Conservation (phyloP, 495 filamentous ascomycete genomes). For the Neurospora sp. region DNA sequence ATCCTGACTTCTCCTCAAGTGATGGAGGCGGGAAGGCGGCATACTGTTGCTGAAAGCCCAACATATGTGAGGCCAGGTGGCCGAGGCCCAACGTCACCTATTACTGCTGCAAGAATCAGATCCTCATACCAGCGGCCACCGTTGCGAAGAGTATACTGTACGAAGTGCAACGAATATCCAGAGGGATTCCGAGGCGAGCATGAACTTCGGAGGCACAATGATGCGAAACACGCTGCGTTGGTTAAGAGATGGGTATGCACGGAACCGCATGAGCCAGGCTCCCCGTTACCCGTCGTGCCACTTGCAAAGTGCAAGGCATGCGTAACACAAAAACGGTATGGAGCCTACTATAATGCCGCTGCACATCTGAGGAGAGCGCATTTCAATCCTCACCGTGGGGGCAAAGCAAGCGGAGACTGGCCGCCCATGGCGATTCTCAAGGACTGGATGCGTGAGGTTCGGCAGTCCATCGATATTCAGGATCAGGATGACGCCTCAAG, state of each 20-base stretch:
- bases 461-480: conserved; percentile 36
- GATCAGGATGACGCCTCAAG: conserved; percentile 37
- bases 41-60: conserved; percentile 38
- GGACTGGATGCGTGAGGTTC: conserved; percentile 74
- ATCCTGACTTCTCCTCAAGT: conserved; percentile 21
- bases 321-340: conserved; percentile 67
- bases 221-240: conserved; percentile 62
- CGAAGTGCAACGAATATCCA: conserved; percentile 66
- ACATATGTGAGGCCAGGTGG: conserved; percentile 28
- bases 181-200: conserved; percentile 92
- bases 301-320: conserved; percentile 86
- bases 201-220: conserved; percentile 79
- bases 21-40: conserved; percentile 29
- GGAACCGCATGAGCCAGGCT: conserved; percentile 27
- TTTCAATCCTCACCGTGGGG: conserved; percentile 67
- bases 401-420: conserved; percentile 77
- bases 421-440: conserved; percentile 79
- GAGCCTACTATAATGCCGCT: conserved; percentile 94
- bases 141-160: conserved; percentile 68
- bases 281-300: conserved; percentile 50
- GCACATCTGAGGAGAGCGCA: conserved; percentile 86
- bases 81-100: conserved; percentile 29
- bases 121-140: conserved; percentile 63
- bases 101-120: conserved; percentile 47
- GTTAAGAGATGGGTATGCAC: conserved; percentile 75